Percentiles rank a stretch among this genome's conserved stretches.
These are phyloP conservation scores for Daedaleopsis nitida DNA, from an alignment of 768 basidiomycete genomes.

Conservation along the genomic window DNA sequence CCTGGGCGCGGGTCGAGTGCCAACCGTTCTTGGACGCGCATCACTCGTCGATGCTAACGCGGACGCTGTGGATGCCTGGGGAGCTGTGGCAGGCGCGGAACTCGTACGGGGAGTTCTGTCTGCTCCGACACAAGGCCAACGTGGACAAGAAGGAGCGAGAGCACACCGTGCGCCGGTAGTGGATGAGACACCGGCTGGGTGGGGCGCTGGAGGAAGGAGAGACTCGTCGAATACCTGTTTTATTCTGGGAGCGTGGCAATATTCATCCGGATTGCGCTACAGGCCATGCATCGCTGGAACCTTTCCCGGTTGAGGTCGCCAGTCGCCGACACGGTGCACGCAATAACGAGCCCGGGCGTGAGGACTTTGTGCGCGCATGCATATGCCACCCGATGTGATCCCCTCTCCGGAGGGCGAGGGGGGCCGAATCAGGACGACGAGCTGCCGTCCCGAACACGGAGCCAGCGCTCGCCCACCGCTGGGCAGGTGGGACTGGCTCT, in stretches of 20 bases:
- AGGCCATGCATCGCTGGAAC: background rate
- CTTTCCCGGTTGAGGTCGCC: background rate
- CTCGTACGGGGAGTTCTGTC: slow-evolving; percentile 87
- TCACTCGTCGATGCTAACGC: slow-evolving; percentile 70
- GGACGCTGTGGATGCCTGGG: slow-evolving; percentile 82
- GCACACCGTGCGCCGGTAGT: slow-evolving; percentile 20
- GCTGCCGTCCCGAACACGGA: too few relatives aligned
- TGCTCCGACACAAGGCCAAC: slow-evolving; percentile 65
- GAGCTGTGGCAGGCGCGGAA: slow-evolving; percentile 67
- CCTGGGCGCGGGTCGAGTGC: slow-evolving; percentile 86
- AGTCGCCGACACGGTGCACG: background rate
- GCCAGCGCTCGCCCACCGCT: too few relatives aligned
- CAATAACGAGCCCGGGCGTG: background rate
- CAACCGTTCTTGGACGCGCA: slow-evolving; percentile 80
- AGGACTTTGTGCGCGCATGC: background rate
- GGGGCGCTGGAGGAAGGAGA: background rate
- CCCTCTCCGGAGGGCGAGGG: background rate
- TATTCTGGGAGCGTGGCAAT: slow-evolving; percentile 3
- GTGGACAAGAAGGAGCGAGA: slow-evolving; percentile 30
- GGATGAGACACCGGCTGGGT: background rate
- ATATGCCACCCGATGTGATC: background rate
- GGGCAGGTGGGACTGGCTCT: background rate
- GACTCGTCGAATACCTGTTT: slow-evolving; percentile 5
- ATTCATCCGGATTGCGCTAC: slow-evolving; percentile 5
- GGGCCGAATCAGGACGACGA: too few relatives aligned